Percentiles rank a stretch among this genome's conserved stretches.
Conservation (phyloP, 768 basidiomycete genomes). For the Kondoa subrosea region DNA sequence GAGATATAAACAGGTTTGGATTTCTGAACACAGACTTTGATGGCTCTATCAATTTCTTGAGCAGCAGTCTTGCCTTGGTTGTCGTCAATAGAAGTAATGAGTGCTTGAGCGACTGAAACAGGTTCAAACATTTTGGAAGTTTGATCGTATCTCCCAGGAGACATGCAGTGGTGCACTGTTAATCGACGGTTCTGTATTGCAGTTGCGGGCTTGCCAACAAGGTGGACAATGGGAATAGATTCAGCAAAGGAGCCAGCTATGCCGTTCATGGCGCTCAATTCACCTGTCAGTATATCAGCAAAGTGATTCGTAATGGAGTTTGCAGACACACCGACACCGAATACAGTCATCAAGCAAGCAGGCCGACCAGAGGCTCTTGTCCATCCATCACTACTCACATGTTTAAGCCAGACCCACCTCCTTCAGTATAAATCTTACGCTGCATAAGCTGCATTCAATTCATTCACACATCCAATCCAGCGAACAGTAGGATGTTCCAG, state of each 20-base stretch:
- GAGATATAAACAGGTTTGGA: conserved; percentile 75
- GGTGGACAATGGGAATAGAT: conserved; percentile 73
- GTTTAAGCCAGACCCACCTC: too few species aligned
- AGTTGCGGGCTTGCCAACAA: conserved; percentile 68
- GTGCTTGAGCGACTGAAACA: conserved; percentile 53
- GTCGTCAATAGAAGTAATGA: conserved; percentile 34
- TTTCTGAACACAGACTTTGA: conserved; percentile 31
- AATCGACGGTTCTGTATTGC: conserved; percentile 46
- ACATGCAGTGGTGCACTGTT: conserved; percentile 73
- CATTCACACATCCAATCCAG: conserved; percentile 63
- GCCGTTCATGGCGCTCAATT: background rate
- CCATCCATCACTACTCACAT: too few species aligned
- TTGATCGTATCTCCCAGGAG: conserved; percentile 64
- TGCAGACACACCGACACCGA: conserved; percentile 84
- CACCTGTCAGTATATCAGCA: conserved; percentile 4
- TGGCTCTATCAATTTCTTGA: conserved; percentile 18
- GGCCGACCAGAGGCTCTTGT: conserved; percentile 61
- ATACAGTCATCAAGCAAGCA: conserved; percentile 61
- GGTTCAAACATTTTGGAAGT: conserved; percentile 58
- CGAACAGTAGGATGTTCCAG: conserved; percentile 55
- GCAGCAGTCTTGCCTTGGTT: background rate
- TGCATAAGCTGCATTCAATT: conserved; percentile 75
- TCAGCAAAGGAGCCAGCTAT: conserved; percentile 45
- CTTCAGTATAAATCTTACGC: too few species aligned
- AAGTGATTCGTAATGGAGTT: conserved; percentile 68